phyloP scores from a whole-genome alignment of 306 rosid genomes.

The Malus domestica region ASM211411v1 NC_041796.1:2300001-2300500 shows the following conservation, averaged over 20 bases:
- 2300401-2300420: no score
- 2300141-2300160: conserved; percentile 11
- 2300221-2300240: background rate
- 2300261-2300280: background rate
- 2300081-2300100: background rate
- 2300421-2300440: no score
- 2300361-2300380: background rate
- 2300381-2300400: background rate
- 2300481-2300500: no score
- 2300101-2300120: background rate
- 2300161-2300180: background rate
- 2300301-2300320: background rate
- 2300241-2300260: background rate
- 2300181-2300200: background rate
- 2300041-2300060: background rate
- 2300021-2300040: background rate
- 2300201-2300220: background rate
- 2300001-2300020: background rate
- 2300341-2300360: background rate
- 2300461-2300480: no score
- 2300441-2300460: background rate
- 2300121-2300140: background rate
- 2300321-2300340: background rate
- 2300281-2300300: background rate
- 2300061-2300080: background rate